Conservation (phyloP, 768 basidiomycete species). For the Grammothele lineata region DNA sequence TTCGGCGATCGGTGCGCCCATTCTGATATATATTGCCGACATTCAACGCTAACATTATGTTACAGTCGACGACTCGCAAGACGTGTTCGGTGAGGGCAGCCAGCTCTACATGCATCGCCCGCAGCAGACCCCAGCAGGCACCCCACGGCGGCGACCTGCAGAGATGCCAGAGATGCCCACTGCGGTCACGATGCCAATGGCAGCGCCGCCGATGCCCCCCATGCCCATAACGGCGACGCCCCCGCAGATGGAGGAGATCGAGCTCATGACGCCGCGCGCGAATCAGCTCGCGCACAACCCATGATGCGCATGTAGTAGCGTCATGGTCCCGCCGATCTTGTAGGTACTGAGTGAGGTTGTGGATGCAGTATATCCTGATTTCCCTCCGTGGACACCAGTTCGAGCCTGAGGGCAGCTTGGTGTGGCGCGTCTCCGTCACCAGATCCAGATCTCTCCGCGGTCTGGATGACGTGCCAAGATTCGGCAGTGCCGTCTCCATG, state of each 20-base stretch:
- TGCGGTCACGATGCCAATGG: too few relatives aligned
- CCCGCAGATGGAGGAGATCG: conserved; percentile 24
- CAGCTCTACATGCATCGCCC: conserved; percentile 18
- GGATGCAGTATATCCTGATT: too few relatives aligned
- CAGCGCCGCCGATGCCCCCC: background rate
- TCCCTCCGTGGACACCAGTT: too few relatives aligned
- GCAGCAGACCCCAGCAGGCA: conserved; percentile 1
- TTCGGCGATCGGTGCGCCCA: conserved; percentile 19
- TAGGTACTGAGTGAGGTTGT: too few relatives aligned
- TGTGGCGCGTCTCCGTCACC: too few relatives aligned
- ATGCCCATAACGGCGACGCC: background rate
- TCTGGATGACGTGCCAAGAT: too few relatives aligned
- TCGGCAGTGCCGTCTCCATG: too few relatives aligned
- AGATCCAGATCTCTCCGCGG: too few relatives aligned
- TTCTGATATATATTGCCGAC: background rate
- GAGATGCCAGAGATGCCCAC: conserved; percentile 5
- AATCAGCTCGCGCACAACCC: background rate
- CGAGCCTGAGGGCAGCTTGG: too few relatives aligned
- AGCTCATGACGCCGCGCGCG: conserved; percentile 20
- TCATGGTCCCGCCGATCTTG: too few relatives aligned
- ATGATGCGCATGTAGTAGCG: too few relatives aligned
- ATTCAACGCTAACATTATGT: background rate
- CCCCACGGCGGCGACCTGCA: conserved; percentile 5
- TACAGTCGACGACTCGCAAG: conserved; percentile 21
- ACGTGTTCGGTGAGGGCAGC: conserved; percentile 18